Percentiles rank a stretch among this genome's conserved stretches.
Conservation (phyloP, 2,329 filamentous ascomycete genomes). For the Stachybotrys elegans region DNA sequence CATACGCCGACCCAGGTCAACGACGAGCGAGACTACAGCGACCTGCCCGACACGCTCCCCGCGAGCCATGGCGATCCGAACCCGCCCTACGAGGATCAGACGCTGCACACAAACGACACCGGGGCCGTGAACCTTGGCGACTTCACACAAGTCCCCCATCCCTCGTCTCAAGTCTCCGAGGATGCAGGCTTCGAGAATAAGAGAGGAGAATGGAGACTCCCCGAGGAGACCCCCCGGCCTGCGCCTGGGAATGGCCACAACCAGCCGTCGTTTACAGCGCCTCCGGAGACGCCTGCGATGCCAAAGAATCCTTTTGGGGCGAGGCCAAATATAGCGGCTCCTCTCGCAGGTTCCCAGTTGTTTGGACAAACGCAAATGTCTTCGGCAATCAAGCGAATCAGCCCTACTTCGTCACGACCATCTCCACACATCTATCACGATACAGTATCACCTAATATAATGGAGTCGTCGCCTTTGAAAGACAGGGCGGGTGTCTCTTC, state of each 20-base stretch:
- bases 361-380: constrained; percentile 52
- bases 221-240: constrained; percentile 27
- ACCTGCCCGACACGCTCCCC: constrained; percentile 25
- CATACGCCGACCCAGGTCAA: constrained; percentile 54
- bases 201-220: constrained; percentile 32
- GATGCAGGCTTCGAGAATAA: constrained; percentile 34
- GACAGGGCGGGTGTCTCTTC: constrained; percentile 42
- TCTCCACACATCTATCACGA: constrained; percentile 45
- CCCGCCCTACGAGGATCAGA: constrained; percentile 25
- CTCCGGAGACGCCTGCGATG: constrained; percentile 45
- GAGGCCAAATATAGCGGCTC: constrained; percentile 25
- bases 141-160: constrained; percentile 27
- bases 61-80: constrained; percentile 20
- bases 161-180: constrained; percentile 37
- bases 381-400: constrained; percentile 43
- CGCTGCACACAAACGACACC: constrained; percentile 42
- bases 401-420: constrained; percentile 53
- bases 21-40: constrained; percentile 50
- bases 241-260: constrained; percentile 24
- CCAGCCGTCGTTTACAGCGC: constrained; percentile 19
- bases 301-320: constrained; percentile 43
- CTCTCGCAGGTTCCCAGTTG: constrained; percentile 41
- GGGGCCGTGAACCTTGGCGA: constrained; percentile 43
- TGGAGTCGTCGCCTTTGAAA: constrained; percentile 45
- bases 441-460: constrained; percentile 39